Conservation (phyloP, 345 rosid species). For the Populus tremula region DNA sequence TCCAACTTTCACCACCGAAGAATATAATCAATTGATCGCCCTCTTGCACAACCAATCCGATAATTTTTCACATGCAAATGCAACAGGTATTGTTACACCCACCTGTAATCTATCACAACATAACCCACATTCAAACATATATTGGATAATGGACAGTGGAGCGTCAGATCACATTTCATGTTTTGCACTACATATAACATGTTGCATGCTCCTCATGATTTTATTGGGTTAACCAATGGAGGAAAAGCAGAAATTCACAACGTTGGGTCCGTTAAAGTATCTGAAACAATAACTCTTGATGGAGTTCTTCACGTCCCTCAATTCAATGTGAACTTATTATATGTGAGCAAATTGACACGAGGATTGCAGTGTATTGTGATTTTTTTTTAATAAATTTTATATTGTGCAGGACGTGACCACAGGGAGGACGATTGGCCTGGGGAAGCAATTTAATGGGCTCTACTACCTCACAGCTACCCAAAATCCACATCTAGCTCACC, state of each 20-base stretch:
- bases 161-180: background rate
- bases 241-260: background rate
- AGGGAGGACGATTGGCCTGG: conserved; percentile 15
- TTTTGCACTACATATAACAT: background rate
- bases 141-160: background rate
- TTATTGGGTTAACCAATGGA: background rate
- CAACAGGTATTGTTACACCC: background rate
- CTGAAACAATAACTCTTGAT: too few species aligned
- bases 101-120: background rate
- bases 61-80: background rate
- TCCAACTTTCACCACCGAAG: background rate
- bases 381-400: conserved; percentile 2
- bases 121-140: background rate
- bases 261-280: background rate
- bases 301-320: too few species aligned
- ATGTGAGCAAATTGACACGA: too few species aligned
- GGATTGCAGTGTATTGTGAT: too few species aligned
- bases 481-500: background rate
- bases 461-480: background rate
- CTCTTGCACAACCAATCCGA: background rate
- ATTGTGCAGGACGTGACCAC: conserved; percentile 3
- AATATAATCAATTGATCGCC: background rate
- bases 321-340: too few species aligned
- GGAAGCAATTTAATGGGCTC: background rate
- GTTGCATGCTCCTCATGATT: background rate